Evolutionary conservation across 2,329 filamentous ascomycete species (phyloP), one percentile per base, ranked within the genome.

Genomic region (Chrysosporium keratinophilum): DNA sequence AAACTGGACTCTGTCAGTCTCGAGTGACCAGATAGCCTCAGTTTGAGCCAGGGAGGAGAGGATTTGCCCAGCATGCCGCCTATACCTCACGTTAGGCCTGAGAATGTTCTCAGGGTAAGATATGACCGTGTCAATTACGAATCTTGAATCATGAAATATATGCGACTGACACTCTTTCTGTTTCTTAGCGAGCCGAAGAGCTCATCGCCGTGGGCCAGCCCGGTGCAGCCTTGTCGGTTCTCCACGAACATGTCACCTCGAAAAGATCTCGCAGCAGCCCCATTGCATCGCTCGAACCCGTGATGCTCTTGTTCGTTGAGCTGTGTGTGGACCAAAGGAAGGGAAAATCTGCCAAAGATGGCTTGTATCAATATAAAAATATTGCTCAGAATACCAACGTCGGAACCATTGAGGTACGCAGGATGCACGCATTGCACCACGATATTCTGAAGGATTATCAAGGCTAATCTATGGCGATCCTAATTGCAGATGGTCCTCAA

Each of bases 331-430:
- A 97, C 68, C 83, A 96, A 66, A 89, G 93, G 76, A 98, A 97
- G 76, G 93, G 93, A 65, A 98, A 98, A 75, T 81, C 93, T 57
- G 93, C 91, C 72, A 98, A 98, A 80, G 93, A 98, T 76, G 93
- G 93, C 58, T 80, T 98, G 47, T 98, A 97, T 73, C 93, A 96
- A 73, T 98, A 98, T 81, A 98, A 98, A 80, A 98, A 98, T 73
- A 97, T 96, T 63, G 91, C 90, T 54, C 93, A 98, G 73, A 98
- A 98, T 76, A 95, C 91, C 64, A 97, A 97, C 69, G 89, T 98
- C 62, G 89, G 83, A 64, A 98, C 93, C 58, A 98, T 98, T 70
- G 93, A 97, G 82, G 86, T 88, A 75, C 57, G 70, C 50, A 35
- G 49, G 43, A 17, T 48, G 7, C 15, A 28, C 28, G 35, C 19